These are phyloP conservation scores for Phialophora macrospora DNA, from an alignment of 2,329 filamentous ascomycete species.

Conservation along the genomic window DNA sequence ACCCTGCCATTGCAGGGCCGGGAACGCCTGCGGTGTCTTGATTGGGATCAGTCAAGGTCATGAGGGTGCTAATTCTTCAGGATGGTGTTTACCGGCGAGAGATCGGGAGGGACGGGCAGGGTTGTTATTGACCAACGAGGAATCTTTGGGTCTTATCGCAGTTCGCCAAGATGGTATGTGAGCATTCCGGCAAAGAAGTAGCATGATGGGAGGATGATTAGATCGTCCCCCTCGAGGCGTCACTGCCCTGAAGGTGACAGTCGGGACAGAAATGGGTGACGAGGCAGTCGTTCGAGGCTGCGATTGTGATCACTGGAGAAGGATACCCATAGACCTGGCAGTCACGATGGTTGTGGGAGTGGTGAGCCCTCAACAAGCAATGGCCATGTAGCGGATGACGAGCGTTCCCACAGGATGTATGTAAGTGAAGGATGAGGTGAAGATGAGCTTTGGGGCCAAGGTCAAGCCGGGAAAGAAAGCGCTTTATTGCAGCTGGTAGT, in stretches of 20 bases:
- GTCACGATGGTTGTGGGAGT: conserved; percentile 1
- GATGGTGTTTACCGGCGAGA: conserved; percentile 26
- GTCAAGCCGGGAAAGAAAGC: conserved; percentile 15
- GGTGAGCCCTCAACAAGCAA: not conserved
- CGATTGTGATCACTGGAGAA: not conserved
- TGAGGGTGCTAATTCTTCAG: conserved; percentile 13
- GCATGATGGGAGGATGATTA: conserved; percentile 29
- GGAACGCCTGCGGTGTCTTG: conserved; percentile 9
- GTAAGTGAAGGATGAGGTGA: conserved; percentile 2
- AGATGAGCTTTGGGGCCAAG: conserved; percentile 8
- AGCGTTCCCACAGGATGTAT: not conserved
- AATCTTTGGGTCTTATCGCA: conserved; percentile 16
- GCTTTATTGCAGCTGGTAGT: conserved; percentile 3
- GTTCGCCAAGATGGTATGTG: conserved; percentile 23
- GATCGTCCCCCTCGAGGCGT: conserved; percentile 8
- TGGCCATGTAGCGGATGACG: not conserved
- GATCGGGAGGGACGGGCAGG: conserved; percentile 3
- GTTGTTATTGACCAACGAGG: conserved; percentile 14
- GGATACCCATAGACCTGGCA: not conserved
- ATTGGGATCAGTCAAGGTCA: conserved; percentile 30
- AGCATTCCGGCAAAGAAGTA: conserved; percentile 30
- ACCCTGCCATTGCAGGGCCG: conserved; percentile 20
- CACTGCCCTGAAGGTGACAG: conserved; percentile 21
- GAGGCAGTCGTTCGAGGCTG: not conserved
- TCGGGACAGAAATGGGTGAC: not conserved